Percentiles rank a stretch among this genome's conserved stretches.
phyloP scores from a whole-genome alignment of 2,329 filamentous ascomycete genomes.

The Aspergillus sp. region DNA sequence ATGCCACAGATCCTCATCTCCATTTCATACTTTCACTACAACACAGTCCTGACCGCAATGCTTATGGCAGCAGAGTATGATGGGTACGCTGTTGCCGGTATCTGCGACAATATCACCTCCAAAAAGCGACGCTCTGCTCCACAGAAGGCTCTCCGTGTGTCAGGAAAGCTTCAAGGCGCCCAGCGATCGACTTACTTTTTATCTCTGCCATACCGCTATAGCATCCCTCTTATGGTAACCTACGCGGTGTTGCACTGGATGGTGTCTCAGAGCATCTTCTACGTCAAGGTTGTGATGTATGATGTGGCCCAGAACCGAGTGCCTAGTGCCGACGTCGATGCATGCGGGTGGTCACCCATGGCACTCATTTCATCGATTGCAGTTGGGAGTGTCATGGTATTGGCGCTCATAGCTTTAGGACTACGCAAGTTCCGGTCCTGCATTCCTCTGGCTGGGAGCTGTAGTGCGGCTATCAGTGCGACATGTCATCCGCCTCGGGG shows the following conservation, averaged over 20 bases:
- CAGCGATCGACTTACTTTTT: constrained; percentile 47
- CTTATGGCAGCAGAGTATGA: constrained; percentile 32
- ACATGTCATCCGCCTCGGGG: constrained; percentile 24
- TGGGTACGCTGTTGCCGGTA: neutral
- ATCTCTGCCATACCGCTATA: constrained; percentile 33
- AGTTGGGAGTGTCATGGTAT: neutral
- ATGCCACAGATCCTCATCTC: constrained; percentile 30
- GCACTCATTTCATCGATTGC: constrained; percentile 5
- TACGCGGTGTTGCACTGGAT: constrained; percentile 45
- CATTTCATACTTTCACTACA: constrained; percentile 32
- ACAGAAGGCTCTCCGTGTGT: constrained; percentile 48
- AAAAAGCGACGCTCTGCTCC: neutral
- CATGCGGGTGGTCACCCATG: constrained; percentile 2
- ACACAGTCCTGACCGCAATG: constrained; percentile 43
- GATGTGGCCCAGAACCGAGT: constrained; percentile 7
- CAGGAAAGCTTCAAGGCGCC: constrained; percentile 31
- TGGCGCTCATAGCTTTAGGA: constrained; percentile 14
- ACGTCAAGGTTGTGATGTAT: constrained; percentile 29
- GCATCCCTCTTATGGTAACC: constrained; percentile 29
- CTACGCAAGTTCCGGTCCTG: constrained; percentile 15
- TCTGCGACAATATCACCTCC: neutral
- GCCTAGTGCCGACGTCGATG: neutral
- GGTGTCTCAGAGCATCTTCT: constrained; percentile 45
- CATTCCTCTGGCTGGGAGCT: constrained; percentile 27
- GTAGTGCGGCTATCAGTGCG: constrained; percentile 31